Conservation (phyloP, 2,329 filamentous ascomycete genomes). For the Coleophoma cylindrospora region DNA sequence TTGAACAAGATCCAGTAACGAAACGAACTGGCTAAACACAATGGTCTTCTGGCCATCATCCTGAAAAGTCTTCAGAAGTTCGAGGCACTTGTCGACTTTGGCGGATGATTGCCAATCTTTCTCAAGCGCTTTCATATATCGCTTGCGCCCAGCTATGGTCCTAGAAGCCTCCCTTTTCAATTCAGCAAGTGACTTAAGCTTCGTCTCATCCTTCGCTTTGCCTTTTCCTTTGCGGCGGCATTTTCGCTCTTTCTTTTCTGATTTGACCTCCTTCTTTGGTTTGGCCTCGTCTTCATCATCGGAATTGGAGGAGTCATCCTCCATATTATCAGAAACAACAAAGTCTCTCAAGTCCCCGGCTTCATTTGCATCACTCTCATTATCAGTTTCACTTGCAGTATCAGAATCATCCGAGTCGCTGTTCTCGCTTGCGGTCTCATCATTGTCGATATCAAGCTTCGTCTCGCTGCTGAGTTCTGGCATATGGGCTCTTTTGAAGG, state of each 20-base stretch:
- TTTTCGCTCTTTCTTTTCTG: constrained; percentile 33
- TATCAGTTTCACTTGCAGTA: constrained; percentile 32
- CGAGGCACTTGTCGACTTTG: constrained; percentile 66
- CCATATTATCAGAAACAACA: constrained; percentile 44
- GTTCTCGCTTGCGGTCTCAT: constrained; percentile 8
- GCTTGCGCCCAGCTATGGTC: constrained; percentile 59
- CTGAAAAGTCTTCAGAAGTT: constrained; percentile 45
- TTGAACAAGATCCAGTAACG: constrained; percentile 72
- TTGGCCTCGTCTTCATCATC: constrained; percentile 21
- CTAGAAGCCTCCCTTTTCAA: constrained; percentile 63
- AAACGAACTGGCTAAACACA: constrained; percentile 78
- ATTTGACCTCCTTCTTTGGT: constrained; percentile 22
- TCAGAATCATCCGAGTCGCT: constrained; percentile 27
- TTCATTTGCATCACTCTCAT: constrained; percentile 29
- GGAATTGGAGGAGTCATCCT: constrained; percentile 21
- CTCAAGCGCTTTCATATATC: constrained; percentile 69
- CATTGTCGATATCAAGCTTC: constrained; percentile 12
- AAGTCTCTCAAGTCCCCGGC: constrained; percentile 46
- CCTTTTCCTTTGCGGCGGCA: constrained; percentile 29
- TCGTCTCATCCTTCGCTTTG: constrained; percentile 22
- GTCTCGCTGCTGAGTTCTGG: constrained; percentile 36
- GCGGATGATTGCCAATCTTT: constrained; percentile 69
- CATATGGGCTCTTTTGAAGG: constrained; percentile 71
- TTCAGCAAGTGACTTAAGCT: constrained; percentile 48
- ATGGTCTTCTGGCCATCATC: constrained; percentile 66